Percentiles rank a stretch among this genome's conserved stretches.
phyloP scores from a whole-genome alignment of 1,284 basidiomycete genomes.

The Leccinum insigne region DNA sequence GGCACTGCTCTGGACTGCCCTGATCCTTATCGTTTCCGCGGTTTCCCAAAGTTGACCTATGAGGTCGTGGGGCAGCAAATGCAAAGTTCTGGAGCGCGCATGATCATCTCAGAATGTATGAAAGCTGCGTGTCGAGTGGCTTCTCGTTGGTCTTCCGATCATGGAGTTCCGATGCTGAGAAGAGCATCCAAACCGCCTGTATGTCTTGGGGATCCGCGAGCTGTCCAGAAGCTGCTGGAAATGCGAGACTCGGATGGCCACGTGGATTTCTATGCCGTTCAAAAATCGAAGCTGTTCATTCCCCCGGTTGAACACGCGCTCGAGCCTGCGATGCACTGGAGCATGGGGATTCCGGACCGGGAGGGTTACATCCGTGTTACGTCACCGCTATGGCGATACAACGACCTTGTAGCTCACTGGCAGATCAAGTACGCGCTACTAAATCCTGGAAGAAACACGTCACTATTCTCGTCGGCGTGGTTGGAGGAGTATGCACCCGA shows the following conservation, averaged over 20 bases:
- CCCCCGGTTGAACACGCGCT: slow-evolving; percentile 47
- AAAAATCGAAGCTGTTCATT: slow-evolving; percentile 36
- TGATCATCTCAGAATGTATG: slow-evolving; percentile 82
- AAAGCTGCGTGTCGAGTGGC: slow-evolving; percentile 79
- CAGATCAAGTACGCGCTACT: slow-evolving; percentile 87
- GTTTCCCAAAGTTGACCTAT: slow-evolving; percentile 60
- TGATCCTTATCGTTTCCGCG: slow-evolving; percentile 46
- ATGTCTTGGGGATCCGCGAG: slow-evolving; percentile 32
- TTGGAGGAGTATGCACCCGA: slow-evolving; percentile 39
- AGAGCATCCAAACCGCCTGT: slow-evolving; percentile 49
- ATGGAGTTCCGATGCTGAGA: slow-evolving; percentile 66
- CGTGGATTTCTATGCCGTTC: slow-evolving; percentile 38
- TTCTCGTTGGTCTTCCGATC: slow-evolving; percentile 70
- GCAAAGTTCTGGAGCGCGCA: slow-evolving; percentile 43
- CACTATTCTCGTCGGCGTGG: slow-evolving; percentile 44
- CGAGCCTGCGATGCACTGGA: slow-evolving; percentile 64
- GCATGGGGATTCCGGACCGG: slow-evolving; percentile 66
- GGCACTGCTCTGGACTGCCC: slow-evolving; percentile 30
- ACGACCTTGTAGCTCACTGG: slow-evolving; percentile 90
- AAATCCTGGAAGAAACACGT: slow-evolving; percentile 33
- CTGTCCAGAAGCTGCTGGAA: slow-evolving; percentile 39
- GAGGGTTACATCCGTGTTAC: slow-evolving; percentile 87
- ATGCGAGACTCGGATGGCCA: slow-evolving; percentile 43
- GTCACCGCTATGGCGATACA: slow-evolving; percentile 85
- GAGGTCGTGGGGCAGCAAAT: slow-evolving; percentile 32